These are phyloP conservation scores for Malbranchea zuffiana DNA, from an alignment of 2,329 filamentous ascomycete species.

Conservation along the genomic window DNA sequence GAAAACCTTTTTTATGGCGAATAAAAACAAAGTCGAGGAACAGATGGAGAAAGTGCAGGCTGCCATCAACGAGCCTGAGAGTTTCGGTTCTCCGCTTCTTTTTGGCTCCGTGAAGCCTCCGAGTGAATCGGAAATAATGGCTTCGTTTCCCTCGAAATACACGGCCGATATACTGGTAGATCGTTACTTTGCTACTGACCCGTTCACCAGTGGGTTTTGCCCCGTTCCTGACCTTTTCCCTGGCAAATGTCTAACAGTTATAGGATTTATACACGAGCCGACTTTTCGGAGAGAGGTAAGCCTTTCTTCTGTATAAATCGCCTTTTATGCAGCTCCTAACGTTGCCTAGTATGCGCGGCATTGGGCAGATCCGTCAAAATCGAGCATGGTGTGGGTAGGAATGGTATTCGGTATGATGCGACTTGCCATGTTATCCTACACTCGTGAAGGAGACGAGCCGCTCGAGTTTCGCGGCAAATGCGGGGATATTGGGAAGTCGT, in stretches of 20 bases:
- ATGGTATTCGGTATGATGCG: constrained; percentile 56
- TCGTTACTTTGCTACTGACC: constrained; percentile 80
- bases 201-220: constrained; percentile 44
- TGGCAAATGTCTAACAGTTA: constrained; percentile 8
- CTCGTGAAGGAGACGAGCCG: constrained; percentile 51
- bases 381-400: constrained; percentile 50
- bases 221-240: constrained; percentile 3
- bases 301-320: background rate
- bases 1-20: constrained; percentile 73
- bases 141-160: constrained; percentile 67
- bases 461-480: constrained; percentile 51
- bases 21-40: constrained; percentile 80
- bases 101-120: constrained; percentile 61
- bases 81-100: constrained; percentile 62
- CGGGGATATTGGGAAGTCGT: constrained; percentile 35
- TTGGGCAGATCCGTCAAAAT: constrained; percentile 49
- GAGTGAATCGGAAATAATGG: constrained; percentile 64
- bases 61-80: constrained; percentile 45
- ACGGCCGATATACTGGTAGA: constrained; percentile 75
- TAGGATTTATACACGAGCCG: constrained; percentile 65
- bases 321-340: background rate
- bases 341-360: constrained; percentile 47
- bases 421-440: constrained; percentile 52
- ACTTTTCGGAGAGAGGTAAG: constrained; percentile 66
- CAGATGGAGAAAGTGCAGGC: constrained; percentile 67